A percentile compares a stretch with the other conserved stretches of the same genome.
These are phyloP conservation scores for Tephrocybe sp. DNA, from an alignment of 768 basidiomycete genomes.

Conservation along the genomic window DNA sequence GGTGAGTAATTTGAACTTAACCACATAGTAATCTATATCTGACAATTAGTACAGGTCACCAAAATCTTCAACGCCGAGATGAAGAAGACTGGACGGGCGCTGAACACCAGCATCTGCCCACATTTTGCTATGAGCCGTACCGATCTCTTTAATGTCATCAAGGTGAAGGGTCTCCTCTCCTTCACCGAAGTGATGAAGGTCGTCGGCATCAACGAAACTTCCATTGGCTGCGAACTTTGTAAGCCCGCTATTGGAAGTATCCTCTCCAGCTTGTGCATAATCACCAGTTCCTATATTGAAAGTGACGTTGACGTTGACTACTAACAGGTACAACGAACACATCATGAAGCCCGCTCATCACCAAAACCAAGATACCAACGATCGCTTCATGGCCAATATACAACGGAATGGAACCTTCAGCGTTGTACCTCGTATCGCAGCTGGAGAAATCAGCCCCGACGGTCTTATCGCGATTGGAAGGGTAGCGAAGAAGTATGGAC, in stretches of 20 bases:
- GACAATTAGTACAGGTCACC: slow-evolving; percentile 14
- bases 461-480: slow-evolving; percentile 62
- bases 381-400: slow-evolving; percentile 70
- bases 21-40: too few relatives aligned
- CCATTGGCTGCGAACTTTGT: slow-evolving; percentile 73
- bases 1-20: slow-evolving; percentile 17
- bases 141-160: slow-evolving; percentile 68
- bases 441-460: slow-evolving; percentile 70
- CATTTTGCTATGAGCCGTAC: slow-evolving; percentile 66
- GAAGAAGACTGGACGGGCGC: slow-evolving; percentile 60
- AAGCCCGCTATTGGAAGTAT: slow-evolving; percentile 66
- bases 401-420: slow-evolving; percentile 72
- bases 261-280: slow-evolving; percentile 35
- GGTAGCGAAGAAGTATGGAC: slow-evolving; percentile 63
- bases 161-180: slow-evolving; percentile 60
- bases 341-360: slow-evolving; percentile 64
- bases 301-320: not conserved
- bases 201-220: slow-evolving; percentile 43
- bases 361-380: slow-evolving; percentile 73
- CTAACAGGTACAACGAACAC: slow-evolving; percentile 56
- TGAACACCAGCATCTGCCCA: slow-evolving; percentile 61
- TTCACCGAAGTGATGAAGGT: slow-evolving; percentile 53
- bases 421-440: slow-evolving; percentile 71
- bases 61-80: slow-evolving; percentile 55
- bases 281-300: slow-evolving; percentile 10